phyloP scores from a whole-genome alignment of 441 rosid species.

The Erodium moschatum region DNA sequence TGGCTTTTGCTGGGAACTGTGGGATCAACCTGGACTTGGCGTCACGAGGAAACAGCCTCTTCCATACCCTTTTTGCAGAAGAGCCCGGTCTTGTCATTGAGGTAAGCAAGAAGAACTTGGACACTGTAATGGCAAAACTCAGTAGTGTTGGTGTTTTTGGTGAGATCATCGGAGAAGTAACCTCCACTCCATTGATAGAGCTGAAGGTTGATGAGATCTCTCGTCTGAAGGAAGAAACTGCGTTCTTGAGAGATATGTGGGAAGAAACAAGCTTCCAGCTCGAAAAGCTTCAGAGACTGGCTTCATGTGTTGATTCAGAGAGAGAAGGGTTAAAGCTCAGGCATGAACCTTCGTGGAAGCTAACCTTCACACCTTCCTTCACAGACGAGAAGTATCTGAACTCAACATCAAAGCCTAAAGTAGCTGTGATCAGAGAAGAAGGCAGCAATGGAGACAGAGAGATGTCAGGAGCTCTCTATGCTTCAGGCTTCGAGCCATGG shows the following conservation, averaged over 20 bases:
- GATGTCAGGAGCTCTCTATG: constrained; percentile 83
- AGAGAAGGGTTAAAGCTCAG: constrained; percentile 74
- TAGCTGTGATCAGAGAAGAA: constrained; percentile 89
- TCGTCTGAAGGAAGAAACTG: constrained; percentile 48
- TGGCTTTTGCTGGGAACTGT: constrained; percentile 92
- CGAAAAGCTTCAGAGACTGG: constrained; percentile 71
- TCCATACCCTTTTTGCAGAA: constrained; percentile 75
- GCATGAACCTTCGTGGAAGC: constrained; percentile 62
- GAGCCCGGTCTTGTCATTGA: constrained; percentile 81
- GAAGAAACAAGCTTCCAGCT: constrained; percentile 89
- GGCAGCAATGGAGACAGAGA: constrained; percentile 97
- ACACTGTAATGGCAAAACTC: constrained; percentile 49
- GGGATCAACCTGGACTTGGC: constrained; percentile 50
- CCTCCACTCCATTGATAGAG: constrained; percentile 41
- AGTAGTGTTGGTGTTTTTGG: constrained; percentile 35
- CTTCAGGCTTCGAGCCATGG: constrained; percentile 97
- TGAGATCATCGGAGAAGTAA: constrained; percentile 68
- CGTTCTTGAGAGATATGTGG: constrained; percentile 79
- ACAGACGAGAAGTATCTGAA: constrained; percentile 52
- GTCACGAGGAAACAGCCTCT: constrained; percentile 51
- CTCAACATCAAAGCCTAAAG: constrained; percentile 62
- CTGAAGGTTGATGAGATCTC: constrained; percentile 52
- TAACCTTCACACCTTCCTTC: constrained; percentile 65
- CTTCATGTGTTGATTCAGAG: constrained; percentile 76
- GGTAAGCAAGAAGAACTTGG: constrained; percentile 55